Evolutionary conservation across 495 filamentous ascomycete genomes (phyloP).

Genomic region (Entonaema liquescens): DNA sequence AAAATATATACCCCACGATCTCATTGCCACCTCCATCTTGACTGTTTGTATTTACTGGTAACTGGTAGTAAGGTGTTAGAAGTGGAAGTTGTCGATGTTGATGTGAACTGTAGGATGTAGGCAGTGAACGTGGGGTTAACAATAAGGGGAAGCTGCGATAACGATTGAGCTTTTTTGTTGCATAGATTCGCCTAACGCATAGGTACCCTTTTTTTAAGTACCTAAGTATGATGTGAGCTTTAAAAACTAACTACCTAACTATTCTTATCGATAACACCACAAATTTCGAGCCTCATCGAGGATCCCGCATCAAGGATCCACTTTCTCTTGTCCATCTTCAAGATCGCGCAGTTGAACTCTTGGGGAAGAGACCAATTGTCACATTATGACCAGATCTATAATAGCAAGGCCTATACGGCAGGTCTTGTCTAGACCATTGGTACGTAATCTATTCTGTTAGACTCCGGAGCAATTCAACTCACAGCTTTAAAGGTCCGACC

Average conservation of each 20-base stretch:
- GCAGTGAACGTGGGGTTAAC: constrained; percentile 36
- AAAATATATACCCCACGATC: constrained; percentile 64
- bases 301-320: constrained; percentile 1
- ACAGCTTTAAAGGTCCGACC: constrained; percentile 39
- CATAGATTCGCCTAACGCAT: neutral
- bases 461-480: constrained; percentile 7
- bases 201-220: neutral
- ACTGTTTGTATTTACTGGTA: neutral
- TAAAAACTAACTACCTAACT: too few relatives aligned
- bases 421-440: constrained; percentile 38
- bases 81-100: neutral
- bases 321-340: constrained; percentile 28
- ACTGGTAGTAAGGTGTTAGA: constrained; percentile 11
- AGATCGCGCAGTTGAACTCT: constrained; percentile 25
- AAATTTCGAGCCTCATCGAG: constrained; percentile 33
- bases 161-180: constrained; percentile 1
- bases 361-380: constrained; percentile 25
- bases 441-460: constrained; percentile 6
- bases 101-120: constrained; percentile 1
- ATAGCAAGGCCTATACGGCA: constrained; percentile 45
- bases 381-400: constrained; percentile 39
- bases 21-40: constrained; percentile 64
- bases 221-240: too few relatives aligned
- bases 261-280: constrained; percentile 41
- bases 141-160: constrained; percentile 20